Base-by-base conservation (phyloP, 176 grass and related monocot species). In the Neostapfia colusana region DNA sequence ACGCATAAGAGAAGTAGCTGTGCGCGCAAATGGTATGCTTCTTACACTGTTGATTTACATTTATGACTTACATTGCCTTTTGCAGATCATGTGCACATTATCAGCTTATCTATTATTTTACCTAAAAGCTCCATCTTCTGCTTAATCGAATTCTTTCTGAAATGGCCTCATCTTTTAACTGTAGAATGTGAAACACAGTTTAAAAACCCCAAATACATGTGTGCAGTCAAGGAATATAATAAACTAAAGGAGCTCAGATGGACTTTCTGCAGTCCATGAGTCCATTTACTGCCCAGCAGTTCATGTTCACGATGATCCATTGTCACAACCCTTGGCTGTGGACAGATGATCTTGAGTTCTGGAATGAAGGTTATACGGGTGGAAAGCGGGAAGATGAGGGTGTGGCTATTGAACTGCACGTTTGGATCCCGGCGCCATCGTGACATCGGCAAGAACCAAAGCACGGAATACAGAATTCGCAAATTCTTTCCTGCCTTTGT, bases 1-100 rank as follows among this genome's bases (percentile, higher is more conserved):
- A 80, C 91, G 92, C 55, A 92, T 99, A 68, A 99, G 95, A 78
- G 95, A 99, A 88, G 86, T 99, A 78, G 89, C 95, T 69, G 25
- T 99, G 51, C 89, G 95, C 36, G 5, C 75, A 75, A 84, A 76
- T 78, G 95, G 92, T 99, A 99, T 75, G 41, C 20, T 62, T 17
- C 56, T 67, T 50, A 57, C 51, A 50, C 44, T 65, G 56, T 54
- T 63, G 17, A 57, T 70, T 74, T 72, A 68, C 23, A 58, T 80
- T 26, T 40, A 63, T 27, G 16, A 51, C 8, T 10, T 49, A 71
- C 59, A 13, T 55, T 58, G 18, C 18, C 20, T 45, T 39, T 14
- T 59, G 17, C 51, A 38, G 20, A 12, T 72, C 13, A 16, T 69
- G 24, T 18, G 35, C 50, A 14, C 3, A 55, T 56, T 61, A 21